phyloP scores from a whole-genome alignment of 2,329 filamentous ascomycete genomes.

The Phialophora chinensis region DNA sequence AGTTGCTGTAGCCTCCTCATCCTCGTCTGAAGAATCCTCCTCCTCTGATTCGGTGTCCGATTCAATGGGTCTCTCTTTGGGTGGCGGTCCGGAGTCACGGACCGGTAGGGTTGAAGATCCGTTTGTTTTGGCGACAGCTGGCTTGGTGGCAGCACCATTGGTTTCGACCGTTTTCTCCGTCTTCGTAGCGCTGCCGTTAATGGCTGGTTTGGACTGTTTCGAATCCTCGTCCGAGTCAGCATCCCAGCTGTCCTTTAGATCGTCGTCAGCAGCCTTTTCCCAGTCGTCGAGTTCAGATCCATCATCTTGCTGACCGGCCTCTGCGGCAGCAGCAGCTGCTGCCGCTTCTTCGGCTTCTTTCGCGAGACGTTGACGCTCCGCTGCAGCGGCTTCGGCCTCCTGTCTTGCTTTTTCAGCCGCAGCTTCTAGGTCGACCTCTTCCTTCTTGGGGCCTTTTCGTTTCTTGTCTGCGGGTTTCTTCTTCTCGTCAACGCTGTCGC shows the following conservation, averaged over 20 bases:
- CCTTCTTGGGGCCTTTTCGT: constrained; percentile 68
- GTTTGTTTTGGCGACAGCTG: constrained; percentile 9
- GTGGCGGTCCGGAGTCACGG: constrained; percentile 22
- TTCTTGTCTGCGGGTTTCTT: constrained; percentile 79
- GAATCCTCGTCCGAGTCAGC: constrained; percentile 76
- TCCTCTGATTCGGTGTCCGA: constrained; percentile 63
- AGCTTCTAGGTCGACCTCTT: constrained; percentile 61
- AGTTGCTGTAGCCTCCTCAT: constrained; percentile 75
- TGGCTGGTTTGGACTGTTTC: constrained; percentile 5
- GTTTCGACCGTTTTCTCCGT: constrained; percentile 1
- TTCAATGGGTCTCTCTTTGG: constrained; percentile 42
- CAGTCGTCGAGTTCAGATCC: constrained; percentile 72
- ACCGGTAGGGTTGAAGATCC: constrained; percentile 22
- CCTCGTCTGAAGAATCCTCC: constrained; percentile 60
- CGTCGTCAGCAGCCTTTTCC: constrained; percentile 78
- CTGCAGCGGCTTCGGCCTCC: constrained; percentile 58
- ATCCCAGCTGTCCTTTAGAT: constrained; percentile 95
- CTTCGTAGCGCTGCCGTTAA: constrained; percentile 17
- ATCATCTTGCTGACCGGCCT: constrained; percentile 67
- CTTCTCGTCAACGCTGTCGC: constrained; percentile 65
- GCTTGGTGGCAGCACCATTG: constrained; percentile 17
- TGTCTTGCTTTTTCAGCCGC: constrained; percentile 55
- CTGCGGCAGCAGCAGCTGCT: constrained; percentile 73
- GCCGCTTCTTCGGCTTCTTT: constrained; percentile 79
- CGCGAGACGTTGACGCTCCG: constrained; percentile 61